phyloP scores from a whole-genome alignment of 441 rosid species.

The Erysimum cheiri region DNA sequence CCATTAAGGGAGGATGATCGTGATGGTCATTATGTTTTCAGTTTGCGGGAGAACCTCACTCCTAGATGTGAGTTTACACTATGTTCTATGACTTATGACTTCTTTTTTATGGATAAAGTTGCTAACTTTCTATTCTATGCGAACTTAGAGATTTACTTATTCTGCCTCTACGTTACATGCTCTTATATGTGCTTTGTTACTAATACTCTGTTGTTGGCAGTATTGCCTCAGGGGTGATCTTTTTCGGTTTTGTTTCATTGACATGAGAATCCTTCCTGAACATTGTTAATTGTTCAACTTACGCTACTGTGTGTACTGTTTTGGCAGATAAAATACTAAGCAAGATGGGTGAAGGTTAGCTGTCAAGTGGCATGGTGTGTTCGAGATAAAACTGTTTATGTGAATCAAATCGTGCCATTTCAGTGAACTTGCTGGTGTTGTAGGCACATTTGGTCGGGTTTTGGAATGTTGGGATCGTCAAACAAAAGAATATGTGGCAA shows the following conservation, averaged over 20 bases:
- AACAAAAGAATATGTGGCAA: constrained; percentile 71
- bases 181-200: neutral
- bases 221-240: constrained; percentile 2
- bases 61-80: constrained; percentile 65
- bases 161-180: neutral
- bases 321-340: constrained; percentile 77
- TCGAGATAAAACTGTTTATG: constrained; percentile 63
- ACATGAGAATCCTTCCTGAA: neutral
- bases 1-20: constrained; percentile 80
- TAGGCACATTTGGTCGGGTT: constrained; percentile 96
- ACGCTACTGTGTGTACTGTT: neutral
- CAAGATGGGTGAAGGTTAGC: constrained; percentile 97
- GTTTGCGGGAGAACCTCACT: constrained; percentile 81
- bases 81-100: neutral
- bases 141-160: neutral
- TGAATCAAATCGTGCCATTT: constrained; percentile 69
- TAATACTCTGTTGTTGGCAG: constrained; percentile 4
- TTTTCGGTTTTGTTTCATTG: neutral
- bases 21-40: constrained; percentile 81
- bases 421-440: constrained; percentile 82
- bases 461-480: constrained; percentile 96
- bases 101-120: constrained; percentile 10
- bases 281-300: neutral
- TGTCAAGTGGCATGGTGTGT: constrained; percentile 65
- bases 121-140: neutral